Evolutionary conservation across 1,139 yeast species (phyloP).

Genomic region (Blastobotrys malaysiensis): DNA sequence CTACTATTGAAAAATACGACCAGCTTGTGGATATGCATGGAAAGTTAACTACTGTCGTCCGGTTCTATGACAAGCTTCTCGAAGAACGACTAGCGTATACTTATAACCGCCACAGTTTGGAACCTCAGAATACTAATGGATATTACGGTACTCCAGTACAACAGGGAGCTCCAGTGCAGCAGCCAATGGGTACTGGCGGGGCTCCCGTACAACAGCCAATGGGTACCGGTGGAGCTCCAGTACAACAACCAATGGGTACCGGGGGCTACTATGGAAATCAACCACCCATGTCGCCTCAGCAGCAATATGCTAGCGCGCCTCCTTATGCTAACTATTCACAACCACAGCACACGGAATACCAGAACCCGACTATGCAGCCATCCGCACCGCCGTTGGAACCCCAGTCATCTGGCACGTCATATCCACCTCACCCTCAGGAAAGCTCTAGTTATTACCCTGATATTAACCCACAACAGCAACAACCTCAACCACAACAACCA

Average conservation of each 20-base stretch:
- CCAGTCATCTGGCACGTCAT: slow-evolving; percentile 5
- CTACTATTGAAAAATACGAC: slow-evolving; percentile 63
- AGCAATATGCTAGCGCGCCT: background rate
- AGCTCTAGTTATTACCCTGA: background rate
- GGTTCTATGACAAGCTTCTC: slow-evolving; percentile 71
- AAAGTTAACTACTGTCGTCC: slow-evolving; percentile 71
- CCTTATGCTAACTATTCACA: slow-evolving; percentile 2
- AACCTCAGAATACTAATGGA: background rate
- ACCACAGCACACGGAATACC: background rate
- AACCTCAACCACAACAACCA: slow-evolving; percentile 1
- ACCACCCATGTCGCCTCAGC: background rate
- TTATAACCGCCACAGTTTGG: slow-evolving; percentile 32
- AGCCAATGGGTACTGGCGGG: background rate
- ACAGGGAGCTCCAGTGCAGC: background rate
- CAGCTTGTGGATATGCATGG: slow-evolving; percentile 70
- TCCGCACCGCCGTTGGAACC: slow-evolving; percentile 3
- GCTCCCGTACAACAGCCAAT: background rate
- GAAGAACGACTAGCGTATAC: slow-evolving; percentile 59
- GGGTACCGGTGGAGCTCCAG: background rate
- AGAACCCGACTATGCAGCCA: background rate
- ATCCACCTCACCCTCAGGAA: background rate
- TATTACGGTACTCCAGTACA: background rate
- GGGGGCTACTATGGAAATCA: background rate
- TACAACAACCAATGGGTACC: background rate
- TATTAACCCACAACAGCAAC: slow-evolving; percentile 12